A percentile compares a stretch with the other conserved stretches of the same genome.
phyloP scores from a whole-genome alignment of 1,139 yeast genomes.

The Yamadazyma songkhlaensis region DNA sequence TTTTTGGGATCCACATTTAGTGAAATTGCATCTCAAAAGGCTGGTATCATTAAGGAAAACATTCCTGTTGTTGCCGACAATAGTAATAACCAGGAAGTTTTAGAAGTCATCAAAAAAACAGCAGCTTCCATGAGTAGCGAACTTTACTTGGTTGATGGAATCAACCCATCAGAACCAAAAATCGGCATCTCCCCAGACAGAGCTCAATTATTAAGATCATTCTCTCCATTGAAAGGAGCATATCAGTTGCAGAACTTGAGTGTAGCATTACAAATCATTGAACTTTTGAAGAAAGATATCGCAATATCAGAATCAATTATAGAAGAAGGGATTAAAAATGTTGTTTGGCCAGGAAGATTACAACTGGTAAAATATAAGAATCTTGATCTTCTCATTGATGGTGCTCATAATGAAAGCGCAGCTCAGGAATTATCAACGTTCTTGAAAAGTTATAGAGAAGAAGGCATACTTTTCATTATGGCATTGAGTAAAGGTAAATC shows the following conservation, averaged over 20 bases:
- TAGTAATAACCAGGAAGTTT: slow-evolving; percentile 51
- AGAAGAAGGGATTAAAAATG: slow-evolving; percentile 47
- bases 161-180: slow-evolving; percentile 4
- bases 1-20: slow-evolving; percentile 63
- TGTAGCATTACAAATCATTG: slow-evolving; percentile 62
- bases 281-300: slow-evolving; percentile 22
- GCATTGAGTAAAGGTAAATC: slow-evolving; percentile 79
- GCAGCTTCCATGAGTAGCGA: slow-evolving; percentile 19
- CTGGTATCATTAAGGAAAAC: slow-evolving; percentile 69
- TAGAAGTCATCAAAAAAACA: slow-evolving; percentile 36
- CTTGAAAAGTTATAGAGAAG: slow-evolving; percentile 18
- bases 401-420: slow-evolving; percentile 90
- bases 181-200: slow-evolving; percentile 6
- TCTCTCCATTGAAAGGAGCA: slow-evolving; percentile 63
- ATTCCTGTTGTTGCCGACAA: slow-evolving; percentile 74
- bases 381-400: slow-evolving; percentile 53
- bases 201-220: slow-evolving; percentile 15
- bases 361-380: slow-evolving; percentile 32
- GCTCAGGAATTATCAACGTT: slow-evolving; percentile 59
- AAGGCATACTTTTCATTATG: slow-evolving; percentile 57
- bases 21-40: slow-evolving; percentile 73
- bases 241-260: slow-evolving; percentile 73
- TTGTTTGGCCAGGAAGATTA: slow-evolving; percentile 64
- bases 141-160: slow-evolving; percentile 18
- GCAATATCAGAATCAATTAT: slow-evolving; percentile 34